A percentile compares a stretch with the other conserved stretches of the same genome.
These are phyloP conservation scores for Middelhovenomyces tepae DNA, from an alignment of 805 yeast genomes.

Conservation along the genomic window DNA sequence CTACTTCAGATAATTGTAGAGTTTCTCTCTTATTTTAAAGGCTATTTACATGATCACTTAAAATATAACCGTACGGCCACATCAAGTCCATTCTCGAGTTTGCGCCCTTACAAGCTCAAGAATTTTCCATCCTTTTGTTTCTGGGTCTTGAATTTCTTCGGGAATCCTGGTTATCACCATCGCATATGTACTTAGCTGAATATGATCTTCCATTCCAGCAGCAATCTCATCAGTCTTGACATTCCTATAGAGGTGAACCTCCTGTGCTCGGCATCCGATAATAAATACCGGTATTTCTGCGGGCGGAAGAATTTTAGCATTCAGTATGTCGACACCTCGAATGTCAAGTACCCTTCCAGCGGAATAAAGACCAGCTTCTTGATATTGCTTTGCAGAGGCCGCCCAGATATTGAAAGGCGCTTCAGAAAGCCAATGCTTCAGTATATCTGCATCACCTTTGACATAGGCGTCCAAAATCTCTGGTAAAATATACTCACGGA, in stretches of 20 bases:
- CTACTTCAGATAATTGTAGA: too few species aligned
- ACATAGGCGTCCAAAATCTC: slow-evolving; percentile 93
- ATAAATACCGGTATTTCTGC: slow-evolving; percentile 88
- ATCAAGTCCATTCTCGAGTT: slow-evolving; percentile 69
- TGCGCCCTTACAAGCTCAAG: slow-evolving; percentile 92
- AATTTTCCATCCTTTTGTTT: slow-evolving; percentile 96
- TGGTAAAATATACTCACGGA: slow-evolving; percentile 89
- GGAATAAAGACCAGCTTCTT: slow-evolving; percentile 83
- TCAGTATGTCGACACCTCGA: slow-evolving; percentile 87
- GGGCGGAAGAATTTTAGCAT: slow-evolving; percentile 82
- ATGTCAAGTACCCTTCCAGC: slow-evolving; percentile 90
- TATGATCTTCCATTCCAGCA: slow-evolving; percentile 93
- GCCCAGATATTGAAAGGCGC: slow-evolving; percentile 94
- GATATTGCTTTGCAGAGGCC: slow-evolving; percentile 85
- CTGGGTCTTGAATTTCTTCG: slow-evolving; percentile 80
- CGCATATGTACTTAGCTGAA: slow-evolving; percentile 88
- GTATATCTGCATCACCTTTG: slow-evolving; percentile 73
- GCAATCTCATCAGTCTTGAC: slow-evolving; percentile 88
- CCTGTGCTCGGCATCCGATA: slow-evolving; percentile 94
- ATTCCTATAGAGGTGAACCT: slow-evolving; percentile 79
- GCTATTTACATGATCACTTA: too few species aligned
- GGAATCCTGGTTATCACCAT: slow-evolving; percentile 91
- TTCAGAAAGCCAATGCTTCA: slow-evolving; percentile 90
- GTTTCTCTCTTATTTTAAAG: too few species aligned
- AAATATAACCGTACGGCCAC: too few species aligned